Conservation (phyloP, 2,329 filamentous ascomycete species). For the Fusarium nurragi region DNA sequence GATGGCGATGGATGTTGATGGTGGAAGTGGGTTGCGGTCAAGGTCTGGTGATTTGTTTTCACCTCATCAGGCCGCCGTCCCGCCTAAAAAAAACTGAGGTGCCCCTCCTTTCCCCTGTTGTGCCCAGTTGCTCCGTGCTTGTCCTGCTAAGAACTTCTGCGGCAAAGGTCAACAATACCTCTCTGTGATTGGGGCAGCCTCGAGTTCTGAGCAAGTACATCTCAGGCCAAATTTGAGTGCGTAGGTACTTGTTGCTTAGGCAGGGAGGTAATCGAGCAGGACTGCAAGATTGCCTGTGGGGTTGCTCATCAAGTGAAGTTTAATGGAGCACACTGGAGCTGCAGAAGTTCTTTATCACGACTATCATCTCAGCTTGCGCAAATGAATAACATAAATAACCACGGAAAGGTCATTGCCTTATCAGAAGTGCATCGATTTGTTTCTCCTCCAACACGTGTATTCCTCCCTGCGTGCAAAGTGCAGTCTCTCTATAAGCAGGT, state of each 20-base stretch:
- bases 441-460: neutral
- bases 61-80: conserved; percentile 38
- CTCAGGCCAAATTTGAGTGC: neutral
- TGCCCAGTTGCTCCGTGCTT: conserved; percentile 26
- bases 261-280: neutral
- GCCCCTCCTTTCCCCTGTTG: conserved; percentile 41
- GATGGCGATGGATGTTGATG: conserved; percentile 31
- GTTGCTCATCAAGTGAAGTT: conserved; percentile 19
- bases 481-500: neutral
- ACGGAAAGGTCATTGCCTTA: neutral
- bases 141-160: conserved; percentile 6
- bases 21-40: conserved; percentile 37
- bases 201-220: conserved; percentile 28
- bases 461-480: neutral
- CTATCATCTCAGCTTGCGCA: too few species aligned
- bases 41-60: conserved; percentile 45
- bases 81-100: conserved; percentile 33
- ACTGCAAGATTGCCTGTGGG: conserved; percentile 32
- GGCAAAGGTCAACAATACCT: conserved; percentile 24
- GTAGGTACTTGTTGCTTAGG: conserved; percentile 19
- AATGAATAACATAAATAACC: neutral
- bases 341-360: neutral
- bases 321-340: neutral
- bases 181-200: conserved; percentile 36
- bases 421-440: neutral